Evolutionary conservation across 495 filamentous ascomycete species (phyloP), one percentile per base, ranked within the genome.

Genomic region (Talaromyces adpressus): DNA sequence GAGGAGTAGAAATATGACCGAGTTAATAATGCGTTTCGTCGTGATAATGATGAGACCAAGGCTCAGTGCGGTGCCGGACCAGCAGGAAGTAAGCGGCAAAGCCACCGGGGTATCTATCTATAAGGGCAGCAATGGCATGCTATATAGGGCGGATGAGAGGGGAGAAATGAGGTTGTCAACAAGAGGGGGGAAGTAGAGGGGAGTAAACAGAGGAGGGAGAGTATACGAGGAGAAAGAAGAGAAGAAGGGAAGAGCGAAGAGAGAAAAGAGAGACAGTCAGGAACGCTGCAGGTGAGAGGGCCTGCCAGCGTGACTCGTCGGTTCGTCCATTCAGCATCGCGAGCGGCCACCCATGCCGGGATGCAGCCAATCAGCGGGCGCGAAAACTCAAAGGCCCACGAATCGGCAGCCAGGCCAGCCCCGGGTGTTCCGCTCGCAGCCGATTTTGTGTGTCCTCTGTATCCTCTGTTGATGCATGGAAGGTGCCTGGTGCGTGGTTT

Each of bases 1-100:
- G 25, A 20, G 12, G 85, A 85, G 23, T 59, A 59, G 12, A 34
- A 20, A 34, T 34, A 36, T 59, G 22, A 51, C 12, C 32, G 41
- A n/a, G 41, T 27, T 61, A 61, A 61, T 6, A 45, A 61, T 61
- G 41, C 34, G 36, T 45, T 32, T 27, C 34, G 23, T 25, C n/a
- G 59, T 32, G 20, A 47, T 45, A 45, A 27, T 27, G 41, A 27
- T 49, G 36, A 39, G 32, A 22, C 16, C 11, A 22, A 22, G 30
- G 57, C 9, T 59, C n/a, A 32, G 18, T 18, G 57, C 57, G 57
- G 57, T 59, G 51, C 59, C 34, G 41, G 59, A 61, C 59, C 59
- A 61, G 34, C 59, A 56, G 27, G 52, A 56, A 49, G 36, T 47
- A 20, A 61, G 66, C 64, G 62, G 67, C 36, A 51, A 51, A 57